Conservation (phyloP, 345 rosid species). For the Toxicodendron radicans region DNA sequence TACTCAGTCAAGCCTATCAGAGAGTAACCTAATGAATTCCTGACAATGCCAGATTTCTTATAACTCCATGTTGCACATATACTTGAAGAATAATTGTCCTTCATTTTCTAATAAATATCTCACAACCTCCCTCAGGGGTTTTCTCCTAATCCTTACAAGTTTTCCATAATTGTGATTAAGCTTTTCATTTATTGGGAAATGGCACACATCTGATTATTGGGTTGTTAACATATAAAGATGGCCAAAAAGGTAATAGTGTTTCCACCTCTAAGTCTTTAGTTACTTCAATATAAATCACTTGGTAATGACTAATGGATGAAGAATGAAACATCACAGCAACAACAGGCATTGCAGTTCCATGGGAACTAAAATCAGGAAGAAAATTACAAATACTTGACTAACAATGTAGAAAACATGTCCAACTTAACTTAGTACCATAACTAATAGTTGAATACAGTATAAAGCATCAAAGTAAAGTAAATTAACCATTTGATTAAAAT, state of each 20-base stretch:
- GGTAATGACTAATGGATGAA: not conserved
- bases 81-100: not conserved
- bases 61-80: too few relatives aligned
- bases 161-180: too few relatives aligned
- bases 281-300: not conserved
- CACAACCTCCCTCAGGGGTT: not conserved
- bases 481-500: not conserved
- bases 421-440: not conserved
- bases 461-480: slow-evolving; percentile 13
- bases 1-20: not conserved
- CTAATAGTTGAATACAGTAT: not conserved
- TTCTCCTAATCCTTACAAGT: not conserved
- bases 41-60: too few relatives aligned
- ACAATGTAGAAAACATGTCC: not conserved
- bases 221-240: too few relatives aligned
- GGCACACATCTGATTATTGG: too few relatives aligned
- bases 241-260: not conserved
- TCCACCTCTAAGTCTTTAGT: not conserved
- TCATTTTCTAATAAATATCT: not conserved
- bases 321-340: not conserved
- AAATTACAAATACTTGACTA: not conserved
- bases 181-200: too few relatives aligned
- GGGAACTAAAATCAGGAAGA: not conserved
- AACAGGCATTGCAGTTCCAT: not conserved
- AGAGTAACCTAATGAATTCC: too few relatives aligned